Conservation (phyloP, 768 basidiomycete species). For the Heimioporus sp. region DNA sequence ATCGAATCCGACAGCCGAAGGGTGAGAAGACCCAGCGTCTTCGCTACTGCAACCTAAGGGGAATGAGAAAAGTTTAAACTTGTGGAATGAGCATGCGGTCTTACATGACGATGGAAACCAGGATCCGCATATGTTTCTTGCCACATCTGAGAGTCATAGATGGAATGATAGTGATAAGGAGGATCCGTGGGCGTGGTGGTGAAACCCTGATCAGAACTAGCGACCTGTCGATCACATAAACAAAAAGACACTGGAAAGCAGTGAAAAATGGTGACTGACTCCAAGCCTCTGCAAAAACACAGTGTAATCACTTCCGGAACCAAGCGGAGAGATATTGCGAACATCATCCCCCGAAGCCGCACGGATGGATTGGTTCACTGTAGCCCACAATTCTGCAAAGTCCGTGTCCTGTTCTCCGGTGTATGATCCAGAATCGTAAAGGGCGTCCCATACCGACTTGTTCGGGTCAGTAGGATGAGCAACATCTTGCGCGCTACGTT, state of each 20-base stretch:
- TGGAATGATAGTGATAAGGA: slow-evolving; percentile 71
- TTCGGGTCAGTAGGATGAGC: slow-evolving; percentile 52
- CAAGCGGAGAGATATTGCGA: slow-evolving; percentile 54
- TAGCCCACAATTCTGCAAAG: slow-evolving; percentile 39
- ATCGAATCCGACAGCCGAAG: slow-evolving; percentile 60
- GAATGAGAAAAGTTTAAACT: not conserved
- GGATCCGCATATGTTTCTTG: slow-evolving; percentile 74
- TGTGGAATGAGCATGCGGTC: slow-evolving; percentile 14
- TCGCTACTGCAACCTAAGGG: slow-evolving; percentile 58
- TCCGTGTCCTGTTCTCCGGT: slow-evolving; percentile 41
- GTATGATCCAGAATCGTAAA: slow-evolving; percentile 52
- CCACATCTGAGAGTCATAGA: slow-evolving; percentile 72
- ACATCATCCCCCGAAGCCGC: slow-evolving; percentile 29
- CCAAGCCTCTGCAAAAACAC: slow-evolving; percentile 84
- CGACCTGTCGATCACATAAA: slow-evolving; percentile 20
- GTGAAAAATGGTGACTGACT: slow-evolving; percentile 33
- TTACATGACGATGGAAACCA: slow-evolving; percentile 68
- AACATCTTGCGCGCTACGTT: slow-evolving; percentile 50
- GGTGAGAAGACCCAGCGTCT: slow-evolving; percentile 58
- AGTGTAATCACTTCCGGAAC: slow-evolving; percentile 87
- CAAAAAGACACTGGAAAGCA: not conserved
- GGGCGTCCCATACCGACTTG: slow-evolving; percentile 60
- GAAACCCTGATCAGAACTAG: slow-evolving; percentile 33
- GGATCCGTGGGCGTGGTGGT: slow-evolving; percentile 44
- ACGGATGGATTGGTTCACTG: slow-evolving; percentile 26